Conservation (phyloP, 2,329 filamentous ascomycete species). For the Moelleriella libera region DNA sequence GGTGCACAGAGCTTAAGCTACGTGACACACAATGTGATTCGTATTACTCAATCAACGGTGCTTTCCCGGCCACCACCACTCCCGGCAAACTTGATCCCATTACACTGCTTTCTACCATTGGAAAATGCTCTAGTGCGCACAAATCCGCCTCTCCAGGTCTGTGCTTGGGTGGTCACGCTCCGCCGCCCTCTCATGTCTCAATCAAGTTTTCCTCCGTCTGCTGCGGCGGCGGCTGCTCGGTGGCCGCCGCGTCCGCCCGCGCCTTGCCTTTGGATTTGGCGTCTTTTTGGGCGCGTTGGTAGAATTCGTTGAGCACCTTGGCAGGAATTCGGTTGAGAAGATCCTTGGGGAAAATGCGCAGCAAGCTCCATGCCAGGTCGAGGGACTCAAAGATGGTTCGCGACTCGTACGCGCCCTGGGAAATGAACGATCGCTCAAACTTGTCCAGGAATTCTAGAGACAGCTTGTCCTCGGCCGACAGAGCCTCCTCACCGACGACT, state of each 20-base stretch:
- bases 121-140: background rate
- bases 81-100: background rate
- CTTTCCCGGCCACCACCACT: no score
- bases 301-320: constrained; percentile 74
- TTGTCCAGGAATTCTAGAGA: constrained; percentile 97
- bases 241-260: constrained; percentile 24
- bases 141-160: background rate
- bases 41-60: no score
- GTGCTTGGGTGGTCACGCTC: background rate
- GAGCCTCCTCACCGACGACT: constrained; percentile 92
- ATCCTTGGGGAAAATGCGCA: constrained; percentile 96
- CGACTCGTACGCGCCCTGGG: constrained; percentile 83
- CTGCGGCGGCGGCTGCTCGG: constrained; percentile 18
- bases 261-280: constrained; percentile 49
- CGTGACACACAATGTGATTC: no score
- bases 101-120: background rate
- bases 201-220: constrained; percentile 44
- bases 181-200: constrained; percentile 30
- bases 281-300: constrained; percentile 52
- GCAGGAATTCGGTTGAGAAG: constrained; percentile 87
- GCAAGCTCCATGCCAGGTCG: constrained; percentile 89
- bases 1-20: no score
- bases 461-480: constrained; percentile 92
- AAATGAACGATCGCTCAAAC: constrained; percentile 92
- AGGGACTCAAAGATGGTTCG: constrained; percentile 86